These are phyloP conservation scores for Xylaria palmicola DNA, from an alignment of 495 filamentous ascomycete genomes.

Conservation along the genomic window DNA sequence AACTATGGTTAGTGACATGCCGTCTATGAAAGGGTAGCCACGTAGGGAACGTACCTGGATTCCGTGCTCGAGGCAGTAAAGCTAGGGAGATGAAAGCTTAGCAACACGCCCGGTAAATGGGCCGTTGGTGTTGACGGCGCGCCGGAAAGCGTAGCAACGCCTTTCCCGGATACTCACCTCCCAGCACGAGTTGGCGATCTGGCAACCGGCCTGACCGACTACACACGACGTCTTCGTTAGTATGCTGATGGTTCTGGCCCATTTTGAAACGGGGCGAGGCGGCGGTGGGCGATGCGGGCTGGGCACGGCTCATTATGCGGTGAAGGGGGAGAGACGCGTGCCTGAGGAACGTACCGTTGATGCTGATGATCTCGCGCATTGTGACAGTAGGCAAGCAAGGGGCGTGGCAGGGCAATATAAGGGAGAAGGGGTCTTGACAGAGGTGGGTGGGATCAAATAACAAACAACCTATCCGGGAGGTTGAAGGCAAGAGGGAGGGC, in stretches of 20 bases:
- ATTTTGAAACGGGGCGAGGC: constrained; percentile 19
- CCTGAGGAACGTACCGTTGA: constrained; percentile 79
- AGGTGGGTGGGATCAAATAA: constrained; percentile 22
- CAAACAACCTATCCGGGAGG: constrained; percentile 17
- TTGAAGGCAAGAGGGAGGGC: constrained; percentile 16
- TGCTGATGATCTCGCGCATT: constrained; percentile 99
- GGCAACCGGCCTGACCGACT: constrained; percentile 99
- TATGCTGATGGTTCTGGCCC: constrained; percentile 8
- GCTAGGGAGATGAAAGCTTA: constrained; percentile 54
- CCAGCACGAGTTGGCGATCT: constrained; percentile 99
- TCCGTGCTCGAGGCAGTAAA: constrained; percentile 99
- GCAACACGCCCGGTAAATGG: background rate
- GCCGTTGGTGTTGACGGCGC: background rate
- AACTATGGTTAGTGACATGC: constrained; percentile 39
- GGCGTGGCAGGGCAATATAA: constrained; percentile 14
- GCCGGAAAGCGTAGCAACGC: background rate
- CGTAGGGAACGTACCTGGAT: constrained; percentile 75
- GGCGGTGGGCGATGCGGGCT: constrained; percentile 13
- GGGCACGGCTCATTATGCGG: constrained; percentile 31
- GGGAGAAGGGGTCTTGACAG: constrained; percentile 12
- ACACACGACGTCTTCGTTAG: constrained; percentile 43
- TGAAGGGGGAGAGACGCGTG: constrained; percentile 41
- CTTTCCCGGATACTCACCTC: constrained; percentile 67
- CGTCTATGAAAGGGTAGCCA: background rate
- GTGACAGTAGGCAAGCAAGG: constrained; percentile 44